Evolutionary conservation across 805 yeast genomes (phyloP), one percentile per base, ranked within the genome.

Genomic region (Suhomyces sp.): DNA sequence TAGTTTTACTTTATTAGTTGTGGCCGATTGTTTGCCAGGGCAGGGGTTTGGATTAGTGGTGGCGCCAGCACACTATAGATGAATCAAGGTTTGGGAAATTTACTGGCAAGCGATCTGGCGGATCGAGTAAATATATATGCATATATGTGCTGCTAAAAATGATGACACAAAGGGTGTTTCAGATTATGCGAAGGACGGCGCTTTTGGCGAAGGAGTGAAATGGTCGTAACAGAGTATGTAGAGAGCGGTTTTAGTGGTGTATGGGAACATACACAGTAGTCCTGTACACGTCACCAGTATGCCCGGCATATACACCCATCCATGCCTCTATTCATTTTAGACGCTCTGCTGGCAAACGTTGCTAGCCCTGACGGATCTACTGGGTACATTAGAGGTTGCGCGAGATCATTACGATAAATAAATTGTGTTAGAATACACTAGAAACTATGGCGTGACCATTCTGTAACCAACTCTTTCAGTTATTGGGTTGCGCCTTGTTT

Each of bases 131-230:
- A 31, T 31, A 31, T 31, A 31, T 31, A 31, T 31, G 17, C 9
- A n/a, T 31, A 31, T 31, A 27, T 10, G 12, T 27, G 31, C n/a
- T 12, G 31, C 31, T 27, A 27, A 27, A 17, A 37, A 37, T 37
- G 20, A 40, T 46, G 20, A 46, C 50, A 47, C 50, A 47, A 47
- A 47, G 50, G 31, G 50, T 40, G 50, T 47, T 47, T 47, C 50
- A 47, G 50, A 47, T 37, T 47, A 47, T 40, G 50, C 46, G 40
- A 37, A 25, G 17, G 22, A 19, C 41, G 41, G 22, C 41, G 7
- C 20, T 37, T 9, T 17, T 10, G 41, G 41, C 22, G 22, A 17
- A 37, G 41, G 41, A 37, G 41, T 37, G 41, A 15, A 37, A 37
- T 37, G 41, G 41, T 12, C 12, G 41, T 37, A 37, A 37, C 22